Evolutionary conservation across 805 yeast species (phyloP).

Genomic region (Saturnispora saitoi): DNA sequence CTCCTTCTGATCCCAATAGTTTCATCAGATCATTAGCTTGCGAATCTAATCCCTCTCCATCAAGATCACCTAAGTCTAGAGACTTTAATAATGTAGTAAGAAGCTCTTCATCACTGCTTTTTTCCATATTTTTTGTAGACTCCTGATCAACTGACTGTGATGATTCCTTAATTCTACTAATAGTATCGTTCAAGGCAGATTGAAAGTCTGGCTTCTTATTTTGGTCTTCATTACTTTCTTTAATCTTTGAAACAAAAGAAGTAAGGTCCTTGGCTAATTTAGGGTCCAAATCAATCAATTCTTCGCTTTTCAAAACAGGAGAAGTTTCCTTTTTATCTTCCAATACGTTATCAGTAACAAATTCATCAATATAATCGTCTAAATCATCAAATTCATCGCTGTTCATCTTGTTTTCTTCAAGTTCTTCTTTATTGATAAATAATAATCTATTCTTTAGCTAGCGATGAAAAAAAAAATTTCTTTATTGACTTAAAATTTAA

Average conservation of each 20-base stretch:
- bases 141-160: slow-evolving; percentile 61
- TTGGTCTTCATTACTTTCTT: neutral
- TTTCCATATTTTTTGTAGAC: slow-evolving; percentile 28
- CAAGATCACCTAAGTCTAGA: slow-evolving; percentile 30
- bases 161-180: slow-evolving; percentile 69
- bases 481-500: neutral
- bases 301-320: neutral
- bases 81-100: slow-evolving; percentile 60
- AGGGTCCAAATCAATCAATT: neutral
- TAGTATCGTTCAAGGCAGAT: slow-evolving; percentile 68
- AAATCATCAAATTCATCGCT: slow-evolving; percentile 71
- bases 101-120: slow-evolving; percentile 36
- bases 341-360: slow-evolving; percentile 59
- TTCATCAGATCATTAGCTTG: slow-evolving; percentile 1
- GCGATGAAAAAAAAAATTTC: neutral
- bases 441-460: neutral
- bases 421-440: neutral
- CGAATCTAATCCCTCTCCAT: neutral
- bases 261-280: slow-evolving; percentile 14
- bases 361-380: slow-evolving; percentile 81
- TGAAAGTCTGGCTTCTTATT: neutral
- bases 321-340: slow-evolving; percentile 48
- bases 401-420: slow-evolving; percentile 6
- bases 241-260: slow-evolving; percentile 8
- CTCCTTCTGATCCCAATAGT: slow-evolving; percentile 3